A percentile compares a stretch with the other conserved stretches of the same genome.
These are phyloP conservation scores for Colletotrichum scovillei DNA, from an alignment of 2,329 filamentous ascomycete genomes.

Conservation along the genomic window DNA sequence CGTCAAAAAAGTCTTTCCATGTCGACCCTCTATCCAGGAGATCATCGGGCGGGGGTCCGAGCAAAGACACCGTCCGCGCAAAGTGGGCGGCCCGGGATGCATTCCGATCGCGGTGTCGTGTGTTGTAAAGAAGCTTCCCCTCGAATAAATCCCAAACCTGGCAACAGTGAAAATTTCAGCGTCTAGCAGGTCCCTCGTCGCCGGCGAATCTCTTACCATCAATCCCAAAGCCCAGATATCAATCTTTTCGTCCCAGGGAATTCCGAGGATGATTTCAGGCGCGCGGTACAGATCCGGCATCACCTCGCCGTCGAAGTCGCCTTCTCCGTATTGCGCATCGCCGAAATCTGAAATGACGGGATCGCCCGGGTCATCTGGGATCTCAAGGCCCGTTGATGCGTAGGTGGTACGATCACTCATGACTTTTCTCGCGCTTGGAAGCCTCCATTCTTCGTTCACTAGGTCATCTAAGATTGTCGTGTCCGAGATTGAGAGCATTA, in stretches of 20 bases:
- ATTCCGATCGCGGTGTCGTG: constrained; percentile 34
- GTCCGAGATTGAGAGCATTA: constrained; percentile 39
- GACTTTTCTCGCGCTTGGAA: constrained; percentile 42
- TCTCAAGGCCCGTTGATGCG: constrained; percentile 40
- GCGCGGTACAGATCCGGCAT: constrained; percentile 48
- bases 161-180: no score
- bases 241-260: constrained; percentile 47
- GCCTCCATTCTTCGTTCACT: constrained; percentile 31
- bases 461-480: constrained; percentile 30
- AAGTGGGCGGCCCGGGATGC: constrained; percentile 43
- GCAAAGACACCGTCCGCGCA: constrained; percentile 49
- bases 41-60: constrained; percentile 48
- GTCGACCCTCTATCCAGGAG: constrained; percentile 46
- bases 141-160: constrained; percentile 48
- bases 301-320: constrained; percentile 40
- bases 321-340: constrained; percentile 41
- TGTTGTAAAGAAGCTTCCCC: constrained; percentile 42
- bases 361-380: constrained; percentile 37
- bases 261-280: constrained; percentile 47
- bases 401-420: constrained; percentile 42
- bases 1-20: constrained; percentile 38
- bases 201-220: background rate
- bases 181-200: background rate
- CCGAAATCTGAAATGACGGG: constrained; percentile 46
- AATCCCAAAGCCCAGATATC: constrained; percentile 44